These are phyloP conservation scores for Leishmania turanica DNA, from an alignment of 208 protist species.

Conservation along the genomic window DNA sequence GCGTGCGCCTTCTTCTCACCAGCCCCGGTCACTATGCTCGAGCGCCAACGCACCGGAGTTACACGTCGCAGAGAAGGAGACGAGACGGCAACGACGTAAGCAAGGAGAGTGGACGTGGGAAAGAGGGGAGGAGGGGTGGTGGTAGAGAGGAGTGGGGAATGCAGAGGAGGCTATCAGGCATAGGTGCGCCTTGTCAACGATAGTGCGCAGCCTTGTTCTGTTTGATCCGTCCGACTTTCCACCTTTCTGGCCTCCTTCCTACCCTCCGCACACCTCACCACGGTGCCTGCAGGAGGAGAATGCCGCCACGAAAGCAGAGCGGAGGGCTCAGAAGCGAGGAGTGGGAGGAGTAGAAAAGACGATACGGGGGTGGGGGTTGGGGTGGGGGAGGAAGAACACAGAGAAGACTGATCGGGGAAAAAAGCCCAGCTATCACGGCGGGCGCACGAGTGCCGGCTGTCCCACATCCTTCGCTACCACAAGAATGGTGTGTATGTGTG, in stretches of 20 bases:
- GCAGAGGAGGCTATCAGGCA: neutral
- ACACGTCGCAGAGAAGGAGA: neutral
- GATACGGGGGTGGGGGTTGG: neutral
- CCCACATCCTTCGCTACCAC: neutral
- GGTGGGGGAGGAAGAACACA: neutral
- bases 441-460: neutral
- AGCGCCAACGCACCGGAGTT: neutral
- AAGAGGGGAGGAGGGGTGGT: neutral
- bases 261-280: neutral
- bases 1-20: neutral
- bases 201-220: neutral
- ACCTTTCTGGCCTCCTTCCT: neutral
- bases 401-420: neutral
- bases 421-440: neutral
- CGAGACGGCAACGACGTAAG: neutral
- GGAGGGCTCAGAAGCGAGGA: neutral
- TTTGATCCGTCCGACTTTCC: neutral
- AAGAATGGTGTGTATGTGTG: neutral
- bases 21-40: neutral
- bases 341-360: neutral
- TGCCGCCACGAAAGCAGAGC: neutral
- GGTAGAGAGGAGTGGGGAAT: no score
- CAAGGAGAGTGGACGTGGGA: neutral
- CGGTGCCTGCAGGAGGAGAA: neutral
- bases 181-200: neutral